Conservation (phyloP, 164 flowering plant genomes). For the Stephania cephalantha region DNA sequence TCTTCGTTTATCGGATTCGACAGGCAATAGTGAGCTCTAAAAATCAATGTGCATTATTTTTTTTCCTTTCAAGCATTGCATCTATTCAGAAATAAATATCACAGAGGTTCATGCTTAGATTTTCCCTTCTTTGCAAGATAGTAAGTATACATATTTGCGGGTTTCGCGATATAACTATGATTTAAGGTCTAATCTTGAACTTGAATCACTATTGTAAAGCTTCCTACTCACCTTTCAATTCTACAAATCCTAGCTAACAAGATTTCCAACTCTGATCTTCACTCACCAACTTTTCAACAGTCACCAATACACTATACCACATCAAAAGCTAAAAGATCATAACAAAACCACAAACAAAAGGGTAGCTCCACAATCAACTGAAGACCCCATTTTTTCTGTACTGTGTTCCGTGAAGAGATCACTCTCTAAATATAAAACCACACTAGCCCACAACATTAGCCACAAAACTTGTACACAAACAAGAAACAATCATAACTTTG, state of each 20-base stretch:
- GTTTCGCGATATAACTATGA: too few relatives aligned
- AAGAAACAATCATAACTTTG: not conserved
- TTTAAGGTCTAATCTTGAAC: not conserved
- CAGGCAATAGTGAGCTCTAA: too few relatives aligned
- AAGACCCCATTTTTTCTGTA: too few relatives aligned
- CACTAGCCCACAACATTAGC: not conserved
- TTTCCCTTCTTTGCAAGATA: too few relatives aligned
- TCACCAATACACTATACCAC: not conserved
- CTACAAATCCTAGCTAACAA: not conserved
- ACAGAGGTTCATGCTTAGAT: not conserved
- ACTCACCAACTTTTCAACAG: not conserved
- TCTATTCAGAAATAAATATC: not conserved
- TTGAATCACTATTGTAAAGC: not conserved
- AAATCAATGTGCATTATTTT: too few relatives aligned
- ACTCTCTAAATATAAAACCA: not conserved
- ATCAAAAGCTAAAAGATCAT: not conserved
- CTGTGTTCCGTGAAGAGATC: not conserved
- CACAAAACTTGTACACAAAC: not conserved
- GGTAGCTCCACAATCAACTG: too few relatives aligned
- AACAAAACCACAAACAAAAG: not conserved
- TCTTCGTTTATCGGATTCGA: too few relatives aligned
- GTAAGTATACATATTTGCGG: too few relatives aligned
- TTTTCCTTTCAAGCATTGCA: not conserved
- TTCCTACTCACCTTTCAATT: not conserved
- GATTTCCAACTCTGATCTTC: not conserved